Evolutionary conservation across 2,329 filamentous ascomycete species (phyloP), one percentile per base, ranked within the genome.

Genomic region (Ceratocystis eucalypticola): DNA sequence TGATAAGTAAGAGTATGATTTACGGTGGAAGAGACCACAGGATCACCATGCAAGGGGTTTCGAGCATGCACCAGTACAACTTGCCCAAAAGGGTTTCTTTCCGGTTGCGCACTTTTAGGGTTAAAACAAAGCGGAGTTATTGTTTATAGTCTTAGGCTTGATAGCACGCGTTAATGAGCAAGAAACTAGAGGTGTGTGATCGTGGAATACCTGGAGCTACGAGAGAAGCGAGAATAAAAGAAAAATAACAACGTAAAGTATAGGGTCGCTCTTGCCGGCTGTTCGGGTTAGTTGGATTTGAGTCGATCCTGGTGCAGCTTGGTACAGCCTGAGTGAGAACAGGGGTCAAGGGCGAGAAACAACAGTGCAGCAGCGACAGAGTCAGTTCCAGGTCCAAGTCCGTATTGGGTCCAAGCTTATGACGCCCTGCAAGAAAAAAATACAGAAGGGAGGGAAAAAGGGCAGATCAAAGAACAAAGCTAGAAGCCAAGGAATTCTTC

Each of bases 311-410:
- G 8, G 48, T 15, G 25, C 48, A 53, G 22, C 48, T 17, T 15
- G 41, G 59, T 37, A 20, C 59, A 44, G 25, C 12, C 37, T 41
- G 10, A 15, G 37, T 41, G 37, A 62, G 5, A 62, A 30, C 33
- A 62, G 61, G 45, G 30, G 22, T 37, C 17, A 61, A 20, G 22
- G 33, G 57, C 20, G 28, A 66, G 17, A 62, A 41, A 33, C 33
- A 62, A 57, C 20, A 50, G 48, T 33, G 50, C 22, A 62, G 64
- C 53, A 61, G 55, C 10, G 37, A 22, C 20, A 62, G 17, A 62
- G 33, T 22, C 48, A 50, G 48, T 20, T 50, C 22, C 48, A 17
- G 48, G 25, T 22, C 22, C 46, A 10, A 20, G 46, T 48, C 46
- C 46, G 8, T 7, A 22, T 20, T 22, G 20, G 46, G 46, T n/a